These are phyloP conservation scores for Acer saccharum DNA, from an alignment of 345 rosid genomes.

Conservation along the genomic window DNA sequence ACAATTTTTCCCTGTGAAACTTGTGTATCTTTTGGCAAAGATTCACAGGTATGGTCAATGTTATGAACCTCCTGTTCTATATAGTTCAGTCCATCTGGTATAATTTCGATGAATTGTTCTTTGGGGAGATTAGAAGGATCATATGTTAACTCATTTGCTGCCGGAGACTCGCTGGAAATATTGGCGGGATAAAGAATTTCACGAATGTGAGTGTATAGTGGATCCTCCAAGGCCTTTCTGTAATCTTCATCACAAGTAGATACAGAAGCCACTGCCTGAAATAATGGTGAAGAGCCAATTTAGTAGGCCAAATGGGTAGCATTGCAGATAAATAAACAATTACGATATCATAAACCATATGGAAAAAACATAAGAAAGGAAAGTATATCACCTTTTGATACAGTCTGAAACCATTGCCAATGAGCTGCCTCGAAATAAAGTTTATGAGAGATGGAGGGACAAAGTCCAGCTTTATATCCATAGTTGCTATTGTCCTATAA, in stretches of 20 bases:
- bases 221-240: constrained; percentile 59
- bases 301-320: constrained; percentile 4
- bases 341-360: neutral
- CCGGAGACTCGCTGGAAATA: constrained; percentile 27
- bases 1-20: constrained; percentile 32
- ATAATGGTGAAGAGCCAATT: constrained; percentile 12
- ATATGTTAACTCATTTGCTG: constrained; percentile 26
- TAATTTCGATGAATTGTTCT: constrained; percentile 23
- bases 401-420: constrained; percentile 86
- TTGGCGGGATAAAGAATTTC: constrained; percentile 46
- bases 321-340: neutral
- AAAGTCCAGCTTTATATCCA: constrained; percentile 92
- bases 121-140: constrained; percentile 17
- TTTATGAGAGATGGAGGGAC: constrained; percentile 89
- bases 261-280: constrained; percentile 73
- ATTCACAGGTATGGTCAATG: constrained; percentile 19
- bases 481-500: constrained; percentile 72
- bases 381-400: constrained; percentile 75
- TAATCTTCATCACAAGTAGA: constrained; percentile 66
- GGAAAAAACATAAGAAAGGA: constrained; percentile 5
- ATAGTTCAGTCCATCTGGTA: constrained; percentile 3
- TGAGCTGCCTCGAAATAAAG: constrained; percentile 85
- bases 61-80: constrained; percentile 21
- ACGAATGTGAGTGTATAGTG: constrained; percentile 60
- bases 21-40: constrained; percentile 12